Conservation (phyloP, 305 asterid genomes). For the Rubia peregrina region DNA sequence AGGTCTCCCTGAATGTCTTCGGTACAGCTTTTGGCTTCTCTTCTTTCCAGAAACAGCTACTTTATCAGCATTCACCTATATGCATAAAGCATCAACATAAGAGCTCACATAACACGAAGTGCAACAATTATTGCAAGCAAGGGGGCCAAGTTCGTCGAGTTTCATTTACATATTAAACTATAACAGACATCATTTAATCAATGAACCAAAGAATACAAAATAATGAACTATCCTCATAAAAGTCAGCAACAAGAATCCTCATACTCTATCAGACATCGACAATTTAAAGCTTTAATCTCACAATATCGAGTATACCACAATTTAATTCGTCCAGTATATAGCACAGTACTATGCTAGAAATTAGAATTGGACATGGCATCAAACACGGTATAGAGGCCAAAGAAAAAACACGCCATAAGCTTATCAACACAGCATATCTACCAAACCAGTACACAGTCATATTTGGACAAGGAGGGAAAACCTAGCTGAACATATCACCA, state of each 20-base stretch:
- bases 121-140: background rate
- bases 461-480: background rate
- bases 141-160: background rate
- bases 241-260: background rate
- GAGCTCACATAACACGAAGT: background rate
- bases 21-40: slow-evolving; percentile 73
- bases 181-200: background rate
- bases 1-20: slow-evolving; percentile 94
- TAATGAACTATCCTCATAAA: background rate
- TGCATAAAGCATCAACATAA: background rate
- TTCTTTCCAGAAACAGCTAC: slow-evolving; percentile 91
- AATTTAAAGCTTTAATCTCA: background rate
- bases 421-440: background rate
- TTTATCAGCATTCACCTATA: slow-evolving; percentile 82
- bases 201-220: background rate
- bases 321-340: background rate
- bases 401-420: background rate
- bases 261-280: background rate
- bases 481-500: background rate
- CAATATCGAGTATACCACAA: background rate
- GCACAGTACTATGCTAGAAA: background rate
- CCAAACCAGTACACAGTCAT: background rate
- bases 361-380: background rate
- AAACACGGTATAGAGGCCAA: background rate
- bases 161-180: background rate